Conservation (phyloP, 345 rosid species). For the Carallia pectinifolia region DNA sequence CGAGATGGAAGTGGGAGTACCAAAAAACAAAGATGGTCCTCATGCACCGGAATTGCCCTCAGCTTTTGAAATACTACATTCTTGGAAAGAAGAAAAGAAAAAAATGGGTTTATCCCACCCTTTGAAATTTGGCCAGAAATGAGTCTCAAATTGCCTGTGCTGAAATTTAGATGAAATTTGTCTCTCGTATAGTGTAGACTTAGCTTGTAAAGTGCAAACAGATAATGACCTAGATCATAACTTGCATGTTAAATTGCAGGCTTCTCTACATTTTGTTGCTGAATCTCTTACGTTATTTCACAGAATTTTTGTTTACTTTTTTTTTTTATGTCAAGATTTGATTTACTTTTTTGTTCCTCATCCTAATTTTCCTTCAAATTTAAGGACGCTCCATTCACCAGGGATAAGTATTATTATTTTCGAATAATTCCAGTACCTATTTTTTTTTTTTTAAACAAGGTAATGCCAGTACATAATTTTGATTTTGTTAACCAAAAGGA, state of each 20-base stretch:
- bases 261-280: neutral
- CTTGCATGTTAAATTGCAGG: too few species aligned
- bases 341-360: too few species aligned
- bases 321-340: too few species aligned
- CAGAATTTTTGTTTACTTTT: too few species aligned
- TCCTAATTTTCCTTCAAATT: too few species aligned
- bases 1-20: conserved; percentile 16
- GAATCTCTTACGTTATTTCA: conserved; percentile 1
- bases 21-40: conserved; percentile 26
- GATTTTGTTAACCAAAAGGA: too few species aligned
- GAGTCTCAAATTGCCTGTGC: neutral
- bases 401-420: too few species aligned
- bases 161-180: neutral
- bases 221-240: too few species aligned
- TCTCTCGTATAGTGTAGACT: neutral
- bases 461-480: too few species aligned
- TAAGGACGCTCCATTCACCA: too few species aligned
- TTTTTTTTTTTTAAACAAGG: too few species aligned
- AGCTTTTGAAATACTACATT: conserved; percentile 59
- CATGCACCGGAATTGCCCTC: conserved; percentile 43
- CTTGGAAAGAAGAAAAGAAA: conserved; percentile 57
- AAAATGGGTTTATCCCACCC: conserved; percentile 34
- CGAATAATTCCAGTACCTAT: too few species aligned
- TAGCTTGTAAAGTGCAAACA: neutral
- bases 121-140: conserved; percentile 19